Conservation (phyloP, 1,284 basidiomycete genomes). For the Schizopora paradoxa region DNA sequence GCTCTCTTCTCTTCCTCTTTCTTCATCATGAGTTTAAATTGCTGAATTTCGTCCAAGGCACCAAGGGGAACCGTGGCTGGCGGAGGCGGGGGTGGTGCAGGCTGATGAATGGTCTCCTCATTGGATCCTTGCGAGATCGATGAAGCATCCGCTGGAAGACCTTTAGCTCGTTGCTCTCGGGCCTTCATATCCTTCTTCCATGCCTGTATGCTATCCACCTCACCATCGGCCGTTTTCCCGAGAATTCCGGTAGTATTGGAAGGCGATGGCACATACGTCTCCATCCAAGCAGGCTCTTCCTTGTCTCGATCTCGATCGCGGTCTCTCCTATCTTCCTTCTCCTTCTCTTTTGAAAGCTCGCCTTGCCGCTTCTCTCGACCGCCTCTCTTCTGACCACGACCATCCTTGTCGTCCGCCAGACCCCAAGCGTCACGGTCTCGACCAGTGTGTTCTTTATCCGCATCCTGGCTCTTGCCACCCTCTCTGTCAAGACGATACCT, state of each 20-base stretch:
- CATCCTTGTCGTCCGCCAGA: conserved; percentile 57
- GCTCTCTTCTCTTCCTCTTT: conserved; percentile 63
- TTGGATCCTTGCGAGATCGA: conserved; percentile 27
- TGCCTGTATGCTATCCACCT: conserved; percentile 81
- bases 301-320: conserved; percentile 57
- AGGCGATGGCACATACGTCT: conserved; percentile 65
- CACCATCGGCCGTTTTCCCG: conserved; percentile 52
- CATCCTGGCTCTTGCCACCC: conserved; percentile 32
- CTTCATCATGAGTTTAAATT: conserved; percentile 84
- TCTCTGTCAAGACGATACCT: conserved; percentile 35
- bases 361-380: conserved; percentile 54
- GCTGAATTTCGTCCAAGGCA: conserved; percentile 76
- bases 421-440: conserved; percentile 42
- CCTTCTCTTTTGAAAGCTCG: conserved; percentile 35
- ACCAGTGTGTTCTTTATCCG: conserved; percentile 34
- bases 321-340: conserved; percentile 50
- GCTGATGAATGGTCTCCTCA: conserved; percentile 10
- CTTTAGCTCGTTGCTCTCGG: conserved; percentile 52
- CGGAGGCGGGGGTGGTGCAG: conserved; percentile 14
- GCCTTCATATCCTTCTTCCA: conserved; percentile 88
- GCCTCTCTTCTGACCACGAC: conserved; percentile 48
- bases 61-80: conserved; percentile 29
- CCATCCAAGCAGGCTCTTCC: conserved; percentile 90
- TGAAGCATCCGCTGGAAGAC: conserved; percentile 18
- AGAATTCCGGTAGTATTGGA: conserved; percentile 54